These are phyloP conservation scores for Raddia guianensis DNA, from an alignment of 176 grass and related monocot genomes.

Conservation along the genomic window DNA sequence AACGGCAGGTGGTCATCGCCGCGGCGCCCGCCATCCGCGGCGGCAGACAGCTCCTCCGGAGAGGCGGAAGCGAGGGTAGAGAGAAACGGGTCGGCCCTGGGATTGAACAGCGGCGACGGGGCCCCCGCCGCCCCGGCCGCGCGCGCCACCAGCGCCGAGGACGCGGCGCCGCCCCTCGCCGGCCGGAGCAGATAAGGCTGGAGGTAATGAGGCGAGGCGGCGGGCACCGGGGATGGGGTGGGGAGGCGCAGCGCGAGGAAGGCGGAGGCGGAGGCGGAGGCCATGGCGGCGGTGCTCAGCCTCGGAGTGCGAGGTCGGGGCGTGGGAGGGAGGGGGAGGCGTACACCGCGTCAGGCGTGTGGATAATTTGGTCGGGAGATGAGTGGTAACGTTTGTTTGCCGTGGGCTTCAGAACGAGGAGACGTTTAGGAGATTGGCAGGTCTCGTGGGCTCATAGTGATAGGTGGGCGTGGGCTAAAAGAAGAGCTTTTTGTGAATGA, in stretches of 20 bases:
- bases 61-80: slow-evolving; percentile 46
- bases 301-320: slow-evolving; percentile 35
- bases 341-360: not conserved
- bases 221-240: not conserved
- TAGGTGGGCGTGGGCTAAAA: not conserved
- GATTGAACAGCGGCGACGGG: slow-evolving; percentile 53
- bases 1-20: slow-evolving; percentile 70
- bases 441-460: not conserved
- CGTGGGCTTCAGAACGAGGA: slow-evolving; percentile 19
- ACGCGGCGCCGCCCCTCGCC: slow-evolving; percentile 21
- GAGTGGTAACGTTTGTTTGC: slow-evolving; percentile 4
- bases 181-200: slow-evolving; percentile 3
- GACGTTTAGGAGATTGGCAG: not conserved
- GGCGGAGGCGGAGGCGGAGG: slow-evolving; percentile 47
- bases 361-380: slow-evolving; percentile 51
- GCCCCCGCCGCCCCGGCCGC: slow-evolving; percentile 11
- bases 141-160: slow-evolving; percentile 43
- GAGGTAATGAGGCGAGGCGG: not conserved
- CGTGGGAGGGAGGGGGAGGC: slow-evolving; percentile 11
- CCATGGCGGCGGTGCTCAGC: slow-evolving; percentile 38
- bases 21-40: slow-evolving; percentile 39
- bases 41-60: slow-evolving; percentile 52
- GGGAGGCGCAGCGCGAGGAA: slow-evolving; percentile 50
- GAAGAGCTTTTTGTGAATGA: too few relatives aligned
- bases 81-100: slow-evolving; percentile 51